Conservation (phyloP, 2,329 filamentous ascomycete genomes). For the Phialophora macrospora region DNA sequence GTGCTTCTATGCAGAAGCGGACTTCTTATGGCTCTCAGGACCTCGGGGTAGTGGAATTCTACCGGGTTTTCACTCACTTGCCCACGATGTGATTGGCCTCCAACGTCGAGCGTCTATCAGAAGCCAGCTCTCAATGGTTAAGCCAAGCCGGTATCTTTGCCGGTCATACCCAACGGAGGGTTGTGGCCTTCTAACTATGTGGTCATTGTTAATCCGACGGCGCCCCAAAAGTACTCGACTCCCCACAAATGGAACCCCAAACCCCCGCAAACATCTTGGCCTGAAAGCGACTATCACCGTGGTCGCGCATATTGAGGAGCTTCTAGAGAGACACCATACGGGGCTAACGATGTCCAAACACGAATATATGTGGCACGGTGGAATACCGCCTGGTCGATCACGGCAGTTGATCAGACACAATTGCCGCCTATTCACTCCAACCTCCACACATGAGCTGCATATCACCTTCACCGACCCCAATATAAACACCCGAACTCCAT, state of each 20-base stretch:
- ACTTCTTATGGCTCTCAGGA: background rate
- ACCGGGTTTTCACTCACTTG: background rate
- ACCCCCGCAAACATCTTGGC: conserved; percentile 16
- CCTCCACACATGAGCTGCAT: background rate
- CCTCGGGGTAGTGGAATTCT: background rate
- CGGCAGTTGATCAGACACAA: conserved; percentile 26
- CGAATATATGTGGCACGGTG: conserved; percentile 13
- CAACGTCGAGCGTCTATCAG: background rate
- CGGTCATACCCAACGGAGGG: background rate
- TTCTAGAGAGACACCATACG: background rate
- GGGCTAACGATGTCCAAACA: conserved; percentile 5
- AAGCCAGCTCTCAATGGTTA: background rate
- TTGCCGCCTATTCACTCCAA: conserved; percentile 16
- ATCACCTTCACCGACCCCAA: background rate
- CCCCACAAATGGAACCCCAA: conserved; percentile 19
- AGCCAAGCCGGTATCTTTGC: conserved; percentile 10
- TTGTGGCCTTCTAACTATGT: background rate
- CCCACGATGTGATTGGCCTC: conserved; percentile 9
- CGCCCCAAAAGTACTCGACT: conserved; percentile 3
- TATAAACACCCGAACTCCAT: conserved; percentile 2
- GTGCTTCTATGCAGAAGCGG: background rate
- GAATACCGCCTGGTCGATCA: conserved; percentile 20
- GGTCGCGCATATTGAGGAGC: conserved; percentile 4
- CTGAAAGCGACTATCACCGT: background rate
- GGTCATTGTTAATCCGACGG: background rate